phyloP scores from a whole-genome alignment of 1,139 yeast species.

The Candida labiduridarum region DNA sequence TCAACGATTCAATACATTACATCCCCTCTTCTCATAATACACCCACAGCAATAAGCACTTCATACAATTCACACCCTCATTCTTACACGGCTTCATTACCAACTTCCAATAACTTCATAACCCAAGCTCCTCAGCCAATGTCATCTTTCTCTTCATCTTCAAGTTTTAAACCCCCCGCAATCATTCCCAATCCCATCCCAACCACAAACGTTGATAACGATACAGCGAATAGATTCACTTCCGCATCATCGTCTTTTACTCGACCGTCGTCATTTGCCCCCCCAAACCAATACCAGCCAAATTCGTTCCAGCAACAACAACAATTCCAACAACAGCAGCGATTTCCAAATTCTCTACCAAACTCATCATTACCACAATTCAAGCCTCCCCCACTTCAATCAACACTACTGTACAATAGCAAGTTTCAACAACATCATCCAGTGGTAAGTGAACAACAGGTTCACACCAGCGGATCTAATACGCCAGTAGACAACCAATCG shows the following conservation, averaged over 20 bases:
- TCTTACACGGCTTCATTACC: conserved; percentile 39
- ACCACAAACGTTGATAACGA: conserved; percentile 35
- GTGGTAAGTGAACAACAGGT: conserved; percentile 7
- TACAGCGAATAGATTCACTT: conserved; percentile 10
- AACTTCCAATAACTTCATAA: conserved; percentile 17
- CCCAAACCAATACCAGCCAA: conserved; percentile 9
- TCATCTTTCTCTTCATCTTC: conserved; percentile 6
- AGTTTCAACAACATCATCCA: conserved; percentile 10
- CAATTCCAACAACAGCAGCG: conserved; percentile 12
- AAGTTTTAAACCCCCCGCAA: conserved; percentile 22
- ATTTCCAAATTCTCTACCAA: conserved; percentile 17
- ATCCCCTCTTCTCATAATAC: conserved; percentile 55
- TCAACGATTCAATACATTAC: conserved; percentile 34
- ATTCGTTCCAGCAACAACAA: conserved; percentile 1
- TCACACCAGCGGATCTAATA: conserved; percentile 12
- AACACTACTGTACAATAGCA: conserved; percentile 3
- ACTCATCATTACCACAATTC: conserved; percentile 2
- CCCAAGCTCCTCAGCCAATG: conserved; percentile 12
- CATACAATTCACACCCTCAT: conserved; percentile 43
- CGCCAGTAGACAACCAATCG: conserved; percentile 6
- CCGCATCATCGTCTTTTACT: conserved; percentile 9
- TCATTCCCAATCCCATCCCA: conserved; percentile 42
- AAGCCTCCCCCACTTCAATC: conserved; percentile 5
- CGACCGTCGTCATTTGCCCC: conserved; percentile 17
- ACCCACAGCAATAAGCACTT: conserved; percentile 54